phyloP scores from a whole-genome alignment of 768 basidiomycete genomes.

The Vararia minispora region DNA sequence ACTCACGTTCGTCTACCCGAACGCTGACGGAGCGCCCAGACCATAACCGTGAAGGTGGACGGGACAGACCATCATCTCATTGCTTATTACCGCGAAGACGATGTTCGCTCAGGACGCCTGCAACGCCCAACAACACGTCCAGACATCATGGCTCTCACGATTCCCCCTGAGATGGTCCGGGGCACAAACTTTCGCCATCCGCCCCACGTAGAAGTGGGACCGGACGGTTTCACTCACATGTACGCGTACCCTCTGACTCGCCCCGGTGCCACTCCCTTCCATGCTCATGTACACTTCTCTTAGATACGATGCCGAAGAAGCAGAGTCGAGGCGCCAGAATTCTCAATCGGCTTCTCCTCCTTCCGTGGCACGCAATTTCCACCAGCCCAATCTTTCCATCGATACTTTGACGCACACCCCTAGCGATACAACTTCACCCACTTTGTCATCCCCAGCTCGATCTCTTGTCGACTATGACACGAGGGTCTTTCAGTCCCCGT shows the following conservation, averaged over 20 bases:
- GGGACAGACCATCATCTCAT: slow-evolving; percentile 75
- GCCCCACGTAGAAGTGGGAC: slow-evolving; percentile 64
- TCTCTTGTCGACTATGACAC: no score
- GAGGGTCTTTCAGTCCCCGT: no score
- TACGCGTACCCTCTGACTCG: slow-evolving; percentile 31
- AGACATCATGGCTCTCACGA: slow-evolving; percentile 62
- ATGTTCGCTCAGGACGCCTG: slow-evolving; percentile 59
- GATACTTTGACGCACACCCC: no score
- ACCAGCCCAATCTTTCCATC: no score
- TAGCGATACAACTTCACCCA: no score
- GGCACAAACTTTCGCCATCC: slow-evolving; percentile 77
- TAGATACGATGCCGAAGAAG: slow-evolving; percentile 15
- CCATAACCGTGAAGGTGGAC: slow-evolving; percentile 75
- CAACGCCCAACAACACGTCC: slow-evolving; percentile 56
- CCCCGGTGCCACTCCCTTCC: neutral
- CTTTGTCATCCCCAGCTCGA: no score
- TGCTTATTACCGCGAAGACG: slow-evolving; percentile 75
- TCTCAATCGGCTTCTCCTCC: slow-evolving; percentile 6
- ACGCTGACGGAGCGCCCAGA: slow-evolving; percentile 36
- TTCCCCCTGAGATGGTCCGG: slow-evolving; percentile 70
- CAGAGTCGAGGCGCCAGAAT: slow-evolving; percentile 12
- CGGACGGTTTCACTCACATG: slow-evolving; percentile 60
- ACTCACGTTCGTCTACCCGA: slow-evolving; percentile 3
- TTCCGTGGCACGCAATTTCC: slow-evolving; percentile 2
- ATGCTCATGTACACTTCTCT: slow-evolving; percentile 5